Evolutionary conservation across 306 rosid genomes (phyloP), one percentile per base, ranked within the genome.

Genomic region (Vicia faba): DNA sequence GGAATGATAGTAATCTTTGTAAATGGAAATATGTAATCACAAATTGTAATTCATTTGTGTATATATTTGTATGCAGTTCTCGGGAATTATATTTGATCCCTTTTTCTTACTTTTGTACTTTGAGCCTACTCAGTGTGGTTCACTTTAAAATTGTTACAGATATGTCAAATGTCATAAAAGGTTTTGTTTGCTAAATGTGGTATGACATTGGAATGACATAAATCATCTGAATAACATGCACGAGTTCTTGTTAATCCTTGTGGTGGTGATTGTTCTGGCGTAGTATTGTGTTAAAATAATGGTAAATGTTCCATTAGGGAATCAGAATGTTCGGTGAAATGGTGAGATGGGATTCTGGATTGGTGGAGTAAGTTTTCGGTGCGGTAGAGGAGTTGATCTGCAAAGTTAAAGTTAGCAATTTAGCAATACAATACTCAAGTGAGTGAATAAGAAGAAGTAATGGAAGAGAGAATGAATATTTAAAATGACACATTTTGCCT

Each of bases 31-130:
- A 43, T 69, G 64, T 31, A 53, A 53, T 64, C 51, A 23, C 61
- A 54, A 26, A 45, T 49, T 54, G 63, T 49, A 38, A 65, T 77
- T 81, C 85, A 73, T 18, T 60, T 60, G 66, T 77, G 80, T 66
- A 77, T 51, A 64, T 68, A 56, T 69, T 69, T 49, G 64, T 54
- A 33, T 55, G 71, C 50, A 14, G 9, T 19, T 44, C 11, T 49
- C 66, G 35, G 64, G 12, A 36, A 43, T 60, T 60, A 39, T 61
- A 57, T 31, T 67, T 48, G 65, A 39, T 70, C 63, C 28, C 2
- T 25, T 38, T 55, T 38, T 55, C 14, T 70, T 36, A n/a, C 14
- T 20, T 57, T 36, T 31, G 50, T 29, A 40, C 13, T 43, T 51
- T 51, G 15, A 20, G 11, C 46, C 38, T 23, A 5, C 33, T 19